Percentiles rank a stretch among this genome's conserved stretches.
Evolutionary conservation across 176 grass and related monocot genomes (phyloP).

Genomic region (Oryza nivara): DNA sequence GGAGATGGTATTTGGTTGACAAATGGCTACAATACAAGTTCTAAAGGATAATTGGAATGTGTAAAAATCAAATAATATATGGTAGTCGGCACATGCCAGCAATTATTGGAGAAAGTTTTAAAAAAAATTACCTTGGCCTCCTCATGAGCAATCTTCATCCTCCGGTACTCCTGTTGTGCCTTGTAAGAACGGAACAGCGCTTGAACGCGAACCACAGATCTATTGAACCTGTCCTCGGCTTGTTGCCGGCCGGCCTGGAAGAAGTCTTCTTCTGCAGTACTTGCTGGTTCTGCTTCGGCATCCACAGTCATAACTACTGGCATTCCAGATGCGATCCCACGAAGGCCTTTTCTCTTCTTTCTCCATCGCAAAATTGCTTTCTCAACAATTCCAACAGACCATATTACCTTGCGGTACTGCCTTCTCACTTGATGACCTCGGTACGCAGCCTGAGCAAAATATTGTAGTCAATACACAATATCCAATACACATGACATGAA

Average conservation of each 20-base stretch:
- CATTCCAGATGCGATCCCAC: constrained; percentile 75
- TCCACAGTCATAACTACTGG: constrained; percentile 64
- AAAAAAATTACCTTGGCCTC: constrained; percentile 66
- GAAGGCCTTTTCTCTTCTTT: constrained; percentile 84
- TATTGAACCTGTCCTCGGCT: constrained; percentile 79
- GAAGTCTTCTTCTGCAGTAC: constrained; percentile 88
- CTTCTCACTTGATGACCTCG: constrained; percentile 83
- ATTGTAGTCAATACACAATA: constrained; percentile 32
- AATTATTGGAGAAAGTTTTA: constrained; percentile 13
- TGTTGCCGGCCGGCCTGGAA: constrained; percentile 73
- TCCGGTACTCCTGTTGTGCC: constrained; percentile 93
- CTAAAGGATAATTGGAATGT: background rate
- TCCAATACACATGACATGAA: constrained; percentile 18
- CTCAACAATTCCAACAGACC: constrained; percentile 93
- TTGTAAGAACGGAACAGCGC: constrained; percentile 86
- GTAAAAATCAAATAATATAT: background rate
- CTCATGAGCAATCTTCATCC: constrained; percentile 83
- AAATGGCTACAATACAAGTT: background rate
- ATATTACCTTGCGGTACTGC: constrained; percentile 85
- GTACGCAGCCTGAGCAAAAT: constrained; percentile 72
- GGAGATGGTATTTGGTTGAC: background rate
- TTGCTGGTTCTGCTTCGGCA: constrained; percentile 48
- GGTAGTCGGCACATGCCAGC: background rate
- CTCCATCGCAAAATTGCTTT: constrained; percentile 98
- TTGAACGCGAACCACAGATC: constrained; percentile 87